Evolutionary conservation across 2,329 filamentous ascomycete genomes (phyloP), one percentile per base, ranked within the genome.

Genomic region (Chaetomium olivaceum): DNA sequence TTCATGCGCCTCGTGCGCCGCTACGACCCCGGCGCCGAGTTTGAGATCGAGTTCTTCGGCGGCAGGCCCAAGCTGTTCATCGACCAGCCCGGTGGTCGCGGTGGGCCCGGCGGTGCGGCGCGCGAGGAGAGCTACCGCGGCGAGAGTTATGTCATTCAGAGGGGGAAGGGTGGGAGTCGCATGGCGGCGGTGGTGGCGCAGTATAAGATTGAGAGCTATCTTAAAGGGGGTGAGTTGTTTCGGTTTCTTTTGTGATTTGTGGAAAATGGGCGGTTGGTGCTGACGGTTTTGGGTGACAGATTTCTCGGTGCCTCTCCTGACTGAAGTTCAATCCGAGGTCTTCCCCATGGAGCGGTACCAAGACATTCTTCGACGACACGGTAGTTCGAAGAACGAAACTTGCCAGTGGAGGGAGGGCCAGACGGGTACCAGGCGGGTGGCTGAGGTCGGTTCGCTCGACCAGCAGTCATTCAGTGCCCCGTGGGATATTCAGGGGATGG

Each of bases 11-110:
- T 71, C 19, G 69, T 68, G 6, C 61, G 57, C 11, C 63, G 64
- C n/a, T 68, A 70, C 39, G 69, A 71, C 56, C 64, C 67, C 1
- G 69, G 68, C 36, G 65, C 65, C 25, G 69, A 70, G 61, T 70
- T 68, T 25, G 68, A 71, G 63, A 52, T 65, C 12, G 67, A 66
- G 2, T 71, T 71, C 66, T 70, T 71, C 43, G 69, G 69, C 23
- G 69, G 69, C 19, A 48, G 68, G 8, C 63, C 63, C 2, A 71
- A 70, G 61, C 52, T 71, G 54, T 71, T 71, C 52, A 59, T 69
- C 29, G 68, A 70, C 50, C 54, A 54, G 19, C 48, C 25, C 4
- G 65, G 27, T 29, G 6, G 6, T 29, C n/a, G n/a, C n/a, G n/a
- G n/a, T n/a, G n/a, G n/a, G n/a, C n/a, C n/a, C n/a, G 27, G 27